Base-by-base conservation (phyloP, 164 flowering plant genomes). In the Vitis rupestris region DNA sequence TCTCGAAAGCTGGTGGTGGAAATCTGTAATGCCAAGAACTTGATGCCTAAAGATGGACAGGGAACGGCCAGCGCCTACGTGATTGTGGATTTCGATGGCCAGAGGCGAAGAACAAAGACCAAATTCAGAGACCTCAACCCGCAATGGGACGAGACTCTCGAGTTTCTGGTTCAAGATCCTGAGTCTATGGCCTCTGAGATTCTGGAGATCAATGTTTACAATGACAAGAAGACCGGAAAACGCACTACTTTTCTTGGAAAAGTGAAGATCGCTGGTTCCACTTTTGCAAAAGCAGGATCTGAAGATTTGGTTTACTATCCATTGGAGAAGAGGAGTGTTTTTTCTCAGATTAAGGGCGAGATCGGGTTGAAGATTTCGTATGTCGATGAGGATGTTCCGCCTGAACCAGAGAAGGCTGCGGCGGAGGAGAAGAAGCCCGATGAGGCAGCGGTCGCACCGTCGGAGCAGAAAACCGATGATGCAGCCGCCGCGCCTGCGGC, bases 41-140 rank as follows among this genome's bases (percentile, higher is more conserved):
- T 94, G 64, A 89, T 94, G 97, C 99, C 99, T 0, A 94, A 94
- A 65, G 99, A 94, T 79, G 99, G 99, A 9, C 94, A 94, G 67
- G 99, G 99, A 8, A 92, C 97, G 9, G 86, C 97, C 1, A 91
- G 97, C 65, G 86, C 99, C 6, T 92, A 89, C 66, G 99, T 81
- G 8, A 79, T 88, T 16, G 89, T 91, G 8, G 95, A 92, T 64
- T 94, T 82, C 83, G 95, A 92, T 56, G 93, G 95, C 29, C 99
- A 94, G 76, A 63, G 95, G 13, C 78, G 93, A 27, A 84, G 99
- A 12, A 92, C 99, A 2, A 87, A 83, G 79, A 92, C 97, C 9
- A 88, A 78, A 56, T 72, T 72, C 68, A 68, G 90, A 47, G 97
- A 94, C 77, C 88, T 94, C 55, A 94, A 94, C 67, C 99, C 99